Conservation (phyloP, 2,329 filamentous ascomycete species). For the Exserohilum rostratum region DNA sequence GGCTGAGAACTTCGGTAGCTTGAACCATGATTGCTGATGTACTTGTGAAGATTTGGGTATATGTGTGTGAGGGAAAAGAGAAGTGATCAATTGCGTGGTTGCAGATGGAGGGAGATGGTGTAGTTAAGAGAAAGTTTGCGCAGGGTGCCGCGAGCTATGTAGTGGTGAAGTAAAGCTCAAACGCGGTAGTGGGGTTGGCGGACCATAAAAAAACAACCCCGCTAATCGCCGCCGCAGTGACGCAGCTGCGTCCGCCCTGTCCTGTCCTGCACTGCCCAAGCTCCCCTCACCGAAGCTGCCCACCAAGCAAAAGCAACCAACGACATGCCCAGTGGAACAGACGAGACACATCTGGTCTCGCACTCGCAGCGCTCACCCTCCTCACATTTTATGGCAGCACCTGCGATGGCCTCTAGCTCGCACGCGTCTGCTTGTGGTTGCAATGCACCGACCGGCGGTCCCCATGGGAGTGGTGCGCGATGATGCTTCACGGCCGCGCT, state of each 20-base stretch:
- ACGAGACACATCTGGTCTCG: neutral
- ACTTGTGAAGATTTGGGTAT: neutral
- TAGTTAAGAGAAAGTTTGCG: conserved; percentile 7
- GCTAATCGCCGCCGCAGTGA: conserved; percentile 20
- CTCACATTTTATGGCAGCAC: too few relatives aligned
- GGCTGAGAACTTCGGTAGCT: conserved; percentile 54
- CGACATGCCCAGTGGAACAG: neutral
- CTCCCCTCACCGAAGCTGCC: too few relatives aligned
- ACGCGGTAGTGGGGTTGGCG: conserved; percentile 14
- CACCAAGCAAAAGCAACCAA: conserved; percentile 13
- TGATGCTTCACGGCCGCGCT: conserved; percentile 44
- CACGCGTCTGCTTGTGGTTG: conserved; percentile 28
- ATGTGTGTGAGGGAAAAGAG: neutral
- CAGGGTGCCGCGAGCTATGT: conserved; percentile 6
- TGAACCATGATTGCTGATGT: conserved; percentile 28
- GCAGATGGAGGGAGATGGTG: neutral
- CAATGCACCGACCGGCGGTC: neutral
- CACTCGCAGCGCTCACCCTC: too few relatives aligned
- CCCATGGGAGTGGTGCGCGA: neutral
- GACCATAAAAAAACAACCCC: conserved; percentile 18
- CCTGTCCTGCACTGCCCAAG: conserved; percentile 4
- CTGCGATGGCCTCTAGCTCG: conserved; percentile 33
- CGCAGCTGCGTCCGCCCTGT: conserved; percentile 10
- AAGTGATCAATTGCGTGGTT: neutral
- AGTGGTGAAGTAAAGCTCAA: conserved; percentile 10